Evolutionary conservation across 805 yeast genomes (phyloP), one percentile per base, ranked within the genome.

Genomic region (Metschnikowia hibisci): DNA sequence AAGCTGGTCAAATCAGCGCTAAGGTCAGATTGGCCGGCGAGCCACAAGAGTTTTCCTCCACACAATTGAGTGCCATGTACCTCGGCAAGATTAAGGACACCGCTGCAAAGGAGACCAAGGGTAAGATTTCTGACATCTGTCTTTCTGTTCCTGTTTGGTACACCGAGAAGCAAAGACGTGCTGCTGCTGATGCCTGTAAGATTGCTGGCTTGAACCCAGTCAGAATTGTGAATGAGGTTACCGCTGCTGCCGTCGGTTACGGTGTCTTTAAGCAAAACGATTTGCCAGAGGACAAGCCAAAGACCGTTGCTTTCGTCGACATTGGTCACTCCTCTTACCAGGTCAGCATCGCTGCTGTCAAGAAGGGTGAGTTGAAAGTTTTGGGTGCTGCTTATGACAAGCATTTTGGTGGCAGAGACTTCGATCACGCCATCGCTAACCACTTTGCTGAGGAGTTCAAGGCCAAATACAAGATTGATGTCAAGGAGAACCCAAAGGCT

Each of bases 161-260:
- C 79, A 80, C 95, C 44, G 98, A 93, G 69, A 81, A 78, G 61
- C 98, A 93, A 76, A 90, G 99, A 73, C 88, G 96, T 61, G 96
- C 96, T 51, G 83, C 93, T 54, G 77, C 88, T 48, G 98, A 93
- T 65, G 96, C 99, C 45, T 91, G 96, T 61, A 80, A 77, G 64
- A 86, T 93, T 65, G 98, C 99, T 47, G 96, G 96, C 52, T 78
- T 93, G 63, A 93, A 93, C 82, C 98, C 99, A 48, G 97, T 93
- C 47, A 87, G 99, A 80, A 82, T 93, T 52, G 96, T 93, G 57
- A 93, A 93, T 69, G 99, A 93, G 67, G 84, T 87, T 54, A 90
- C 98, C 45, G 98, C 99, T 48, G 99, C 99, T 49, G 98, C 97
- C 60, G 96, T 93, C 53, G 95, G 97, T 58, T 95, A 93, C 75